A percentile compares a stretch with the other conserved stretches of the same genome.
These are phyloP conservation scores for Grammothele lineata DNA, from an alignment of 768 basidiomycete genomes.

Conservation along the genomic window DNA sequence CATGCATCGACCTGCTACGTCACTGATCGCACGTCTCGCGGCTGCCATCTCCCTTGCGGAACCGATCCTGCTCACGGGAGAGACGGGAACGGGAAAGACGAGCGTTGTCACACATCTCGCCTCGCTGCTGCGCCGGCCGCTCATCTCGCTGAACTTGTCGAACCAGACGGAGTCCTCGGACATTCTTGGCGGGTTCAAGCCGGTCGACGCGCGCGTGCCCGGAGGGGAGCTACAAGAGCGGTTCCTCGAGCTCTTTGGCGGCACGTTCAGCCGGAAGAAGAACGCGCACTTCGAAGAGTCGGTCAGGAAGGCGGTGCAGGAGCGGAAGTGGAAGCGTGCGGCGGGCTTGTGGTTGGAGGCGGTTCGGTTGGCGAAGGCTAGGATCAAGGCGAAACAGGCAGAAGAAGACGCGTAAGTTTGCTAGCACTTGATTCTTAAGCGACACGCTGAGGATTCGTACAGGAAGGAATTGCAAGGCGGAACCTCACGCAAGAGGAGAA, in stretches of 20 bases:
- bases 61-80: constrained; percentile 88
- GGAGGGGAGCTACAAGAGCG: constrained; percentile 64
- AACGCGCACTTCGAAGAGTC: constrained; percentile 84
- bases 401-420: constrained; percentile 24
- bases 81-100: constrained; percentile 99
- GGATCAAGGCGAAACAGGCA: constrained; percentile 39
- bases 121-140: constrained; percentile 63
- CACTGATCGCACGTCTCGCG: constrained; percentile 76
- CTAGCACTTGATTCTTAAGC: not conserved
- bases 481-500: constrained; percentile 67
- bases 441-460: not conserved
- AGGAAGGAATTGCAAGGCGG: constrained; percentile 35
- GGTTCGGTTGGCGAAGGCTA: constrained; percentile 60
- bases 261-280: constrained; percentile 85
- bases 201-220: constrained; percentile 83
- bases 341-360: constrained; percentile 84
- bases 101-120: constrained; percentile 87
- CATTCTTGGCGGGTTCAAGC: constrained; percentile 92
- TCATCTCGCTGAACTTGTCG: constrained; percentile 89
- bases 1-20: constrained; percentile 79
- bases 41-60: constrained; percentile 69
- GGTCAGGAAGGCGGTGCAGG: constrained; percentile 74
- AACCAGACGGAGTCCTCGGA: constrained; percentile 96
- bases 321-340: constrained; percentile 81
- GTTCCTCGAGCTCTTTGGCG: constrained; percentile 78